phyloP scores from a whole-genome alignment of 805 yeast genomes.

The Wickerhamiella nectarea region DNA sequence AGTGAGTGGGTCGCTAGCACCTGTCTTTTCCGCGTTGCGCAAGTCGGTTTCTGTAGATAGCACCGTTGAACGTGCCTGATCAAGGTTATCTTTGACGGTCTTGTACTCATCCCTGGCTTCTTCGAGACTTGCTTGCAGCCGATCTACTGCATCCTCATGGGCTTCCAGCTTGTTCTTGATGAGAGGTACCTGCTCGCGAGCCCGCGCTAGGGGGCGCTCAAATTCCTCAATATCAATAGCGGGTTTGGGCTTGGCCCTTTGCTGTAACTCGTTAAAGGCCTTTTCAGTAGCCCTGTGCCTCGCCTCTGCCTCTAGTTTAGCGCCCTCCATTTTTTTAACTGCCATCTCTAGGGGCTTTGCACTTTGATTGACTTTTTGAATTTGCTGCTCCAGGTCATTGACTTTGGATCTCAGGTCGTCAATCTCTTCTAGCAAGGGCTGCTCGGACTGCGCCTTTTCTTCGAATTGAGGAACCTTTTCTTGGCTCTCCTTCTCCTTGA shows the following conservation, averaged over 20 bases:
- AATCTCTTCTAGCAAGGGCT: too few relatives aligned
- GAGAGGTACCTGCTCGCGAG: not conserved
- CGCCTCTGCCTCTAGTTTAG: not conserved
- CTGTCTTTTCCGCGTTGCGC: not conserved
- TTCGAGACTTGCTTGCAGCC: not conserved
- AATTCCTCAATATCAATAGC: not conserved
- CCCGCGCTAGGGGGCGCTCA: not conserved
- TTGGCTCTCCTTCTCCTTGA: not conserved
- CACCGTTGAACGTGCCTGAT: not conserved
- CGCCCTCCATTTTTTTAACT: not conserved
- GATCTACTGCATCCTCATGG: constrained; percentile 18
- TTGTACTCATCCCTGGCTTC: not conserved
- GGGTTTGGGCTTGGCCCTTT: not conserved
- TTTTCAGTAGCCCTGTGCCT: constrained; percentile 7
- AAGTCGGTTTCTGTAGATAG: not conserved
- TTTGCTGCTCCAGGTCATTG: constrained; percentile 1
- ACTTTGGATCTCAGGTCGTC: not conserved
- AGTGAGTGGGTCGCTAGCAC: not conserved
- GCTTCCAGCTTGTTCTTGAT: constrained; percentile 6
- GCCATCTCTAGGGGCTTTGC: not conserved
- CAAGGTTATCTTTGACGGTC: not conserved
- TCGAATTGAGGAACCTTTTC: too few relatives aligned
- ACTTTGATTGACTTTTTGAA: not conserved
- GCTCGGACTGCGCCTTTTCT: too few relatives aligned
- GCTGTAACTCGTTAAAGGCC: constrained; percentile 16